Base-by-base conservation (phyloP, 192 early-diverging fungal genomes). In the Chytriomyces hyalinus region DNA sequence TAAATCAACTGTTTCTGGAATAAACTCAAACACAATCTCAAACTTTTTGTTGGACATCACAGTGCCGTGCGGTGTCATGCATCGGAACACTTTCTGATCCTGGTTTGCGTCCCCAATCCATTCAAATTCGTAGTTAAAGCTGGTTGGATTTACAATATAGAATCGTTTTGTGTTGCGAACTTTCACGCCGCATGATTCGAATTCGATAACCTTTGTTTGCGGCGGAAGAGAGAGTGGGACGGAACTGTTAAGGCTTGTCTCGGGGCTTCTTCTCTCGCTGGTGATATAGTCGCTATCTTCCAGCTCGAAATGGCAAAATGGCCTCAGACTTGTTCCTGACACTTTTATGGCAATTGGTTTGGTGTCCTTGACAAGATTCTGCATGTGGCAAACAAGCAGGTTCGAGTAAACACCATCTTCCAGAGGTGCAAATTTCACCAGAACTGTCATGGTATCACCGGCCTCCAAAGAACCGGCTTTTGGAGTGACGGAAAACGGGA, bases 251-350 rank as follows among this genome's bases (percentile, higher is more conserved):
- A 66, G 26, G 45, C 51, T 48, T n/a, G n/a, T 65, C 24, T 89
- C 85, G 8, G 75, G 76, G 61, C 75, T 84, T 47, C 84, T 65
- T 45, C 85, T 61, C 67, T 88, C 87, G 22, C 77, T 73, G 6
- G 79, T 76, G 17, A 90, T 49, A 61, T 88, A 88, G 63, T 90
- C 89, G 69, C 82, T 90, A 24, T 90, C 88, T 49, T 84, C 82
- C 26, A 90, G 76, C 48, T 90, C 89, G 81, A 90, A 90, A 73
- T 90, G 89, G 68, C 88, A 90, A 63, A 90, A 88, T 64, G 89
- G 89, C 50, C 89, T 57, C n/a, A 84, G 64, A 67, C 83, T 80
- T 24, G 64, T 49, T 7, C 89, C 89, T 7, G 65, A 65, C 3
- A 90, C 50, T 17, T 65, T 70, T 11, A 90, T 84, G 44, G 77